Conservation (phyloP, 805 yeast genomes). For the Barnettozyma sucrosica region DNA sequence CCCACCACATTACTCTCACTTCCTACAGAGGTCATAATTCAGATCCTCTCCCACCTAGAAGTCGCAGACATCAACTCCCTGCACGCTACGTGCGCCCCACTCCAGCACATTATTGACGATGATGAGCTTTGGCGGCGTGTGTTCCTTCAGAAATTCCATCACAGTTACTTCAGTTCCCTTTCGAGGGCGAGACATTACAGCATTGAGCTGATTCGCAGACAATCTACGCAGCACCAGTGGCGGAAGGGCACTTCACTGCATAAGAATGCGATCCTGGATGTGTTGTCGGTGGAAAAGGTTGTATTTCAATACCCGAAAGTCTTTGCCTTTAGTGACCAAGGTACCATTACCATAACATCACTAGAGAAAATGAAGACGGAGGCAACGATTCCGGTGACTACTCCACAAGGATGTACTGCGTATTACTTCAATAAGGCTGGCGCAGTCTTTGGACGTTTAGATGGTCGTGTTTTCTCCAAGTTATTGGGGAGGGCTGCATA, state of each 20-base stretch:
- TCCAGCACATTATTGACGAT: slow-evolving; percentile 30
- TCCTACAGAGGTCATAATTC: slow-evolving; percentile 34
- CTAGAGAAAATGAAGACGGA: slow-evolving; percentile 16
- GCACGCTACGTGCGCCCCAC: slow-evolving; percentile 27
- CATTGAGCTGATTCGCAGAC: slow-evolving; percentile 30
- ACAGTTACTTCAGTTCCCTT: slow-evolving; percentile 32
- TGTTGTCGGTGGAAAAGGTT: slow-evolving; percentile 7
- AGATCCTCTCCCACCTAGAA: slow-evolving; percentile 32
- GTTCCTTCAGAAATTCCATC: slow-evolving; percentile 27
- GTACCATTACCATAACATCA: slow-evolving; percentile 11
- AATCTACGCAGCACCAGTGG: slow-evolving; percentile 20
- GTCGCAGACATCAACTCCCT: slow-evolving; percentile 30
- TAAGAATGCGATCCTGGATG: slow-evolving; percentile 7
- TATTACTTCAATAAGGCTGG: slow-evolving; percentile 11
- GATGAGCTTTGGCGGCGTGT: slow-evolving; percentile 39
- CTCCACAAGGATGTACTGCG: slow-evolving; percentile 16
- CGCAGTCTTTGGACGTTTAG: slow-evolving; percentile 17
- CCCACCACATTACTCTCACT: slow-evolving; percentile 16
- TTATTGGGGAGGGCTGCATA: slow-evolving; percentile 14
- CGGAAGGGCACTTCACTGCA: slow-evolving; percentile 13
- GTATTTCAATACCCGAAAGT: slow-evolving; percentile 17
- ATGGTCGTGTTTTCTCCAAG: slow-evolving; percentile 18
- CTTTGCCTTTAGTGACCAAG: slow-evolving; percentile 15
- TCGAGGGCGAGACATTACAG: slow-evolving; percentile 31
- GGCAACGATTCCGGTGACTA: slow-evolving; percentile 17